These are phyloP conservation scores for Cyclostephanos tholiformis DNA, from an alignment of 108 stramenopile genomes.

Conservation along the genomic window DNA sequence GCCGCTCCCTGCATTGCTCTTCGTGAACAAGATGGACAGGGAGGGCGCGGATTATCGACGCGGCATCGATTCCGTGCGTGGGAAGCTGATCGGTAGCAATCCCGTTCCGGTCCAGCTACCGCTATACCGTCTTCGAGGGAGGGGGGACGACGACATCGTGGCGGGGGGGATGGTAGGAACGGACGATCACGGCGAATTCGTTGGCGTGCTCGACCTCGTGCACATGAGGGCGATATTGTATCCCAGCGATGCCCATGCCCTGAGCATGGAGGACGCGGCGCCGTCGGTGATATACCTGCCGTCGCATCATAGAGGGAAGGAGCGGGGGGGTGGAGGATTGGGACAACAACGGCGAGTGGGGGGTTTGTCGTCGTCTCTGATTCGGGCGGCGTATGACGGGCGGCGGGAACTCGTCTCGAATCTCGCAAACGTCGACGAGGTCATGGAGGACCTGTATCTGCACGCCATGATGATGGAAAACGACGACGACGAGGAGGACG, in stretches of 20 bases:
- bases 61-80: conserved; percentile 75
- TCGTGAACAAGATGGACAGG: conserved; percentile 99
- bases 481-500: conserved; percentile 12
- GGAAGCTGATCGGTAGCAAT: conserved; percentile 78
- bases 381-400: conserved; percentile 58
- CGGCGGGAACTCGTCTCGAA: conserved; percentile 63
- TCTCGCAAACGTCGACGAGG: conserved; percentile 85
- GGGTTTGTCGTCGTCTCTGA: conserved; percentile 30
- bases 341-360: conserved; percentile 14
- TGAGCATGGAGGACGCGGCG: conserved; percentile 69
- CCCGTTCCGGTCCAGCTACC: conserved; percentile 80
- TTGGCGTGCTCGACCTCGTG: conserved; percentile 92
- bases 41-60: conserved; percentile 89
- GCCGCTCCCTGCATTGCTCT: conserved; percentile 89
- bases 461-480: conserved; percentile 44
- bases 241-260: conserved; percentile 53
- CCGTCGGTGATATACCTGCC: conserved; percentile 63
- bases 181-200: conserved; percentile 67
- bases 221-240: conserved; percentile 93
- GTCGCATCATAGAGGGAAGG: conserved; percentile 2
- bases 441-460: conserved; percentile 79
- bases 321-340: too few relatives aligned
- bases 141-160: conserved; percentile 26
- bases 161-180: conserved; percentile 13
- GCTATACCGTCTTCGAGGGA: conserved; percentile 51